Evolutionary conservation across 2,329 filamentous ascomycete species (phyloP).

Genomic region (Neopestalotiopsis rosae): DNA sequence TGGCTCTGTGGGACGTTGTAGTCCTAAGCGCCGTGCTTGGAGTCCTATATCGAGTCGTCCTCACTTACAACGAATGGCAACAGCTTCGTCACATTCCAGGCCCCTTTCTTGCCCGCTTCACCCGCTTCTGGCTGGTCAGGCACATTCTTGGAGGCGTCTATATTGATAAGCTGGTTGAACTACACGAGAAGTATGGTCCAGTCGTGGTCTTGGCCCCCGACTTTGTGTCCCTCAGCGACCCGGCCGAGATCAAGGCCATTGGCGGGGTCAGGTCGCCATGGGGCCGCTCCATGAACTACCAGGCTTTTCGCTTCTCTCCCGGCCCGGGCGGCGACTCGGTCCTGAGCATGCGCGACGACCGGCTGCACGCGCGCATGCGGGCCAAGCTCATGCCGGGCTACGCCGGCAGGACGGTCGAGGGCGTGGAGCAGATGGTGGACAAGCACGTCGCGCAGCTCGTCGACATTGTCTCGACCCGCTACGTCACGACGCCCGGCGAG

Average conservation of each 20-base stretch:
- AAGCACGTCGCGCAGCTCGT: slow-evolving; percentile 50
- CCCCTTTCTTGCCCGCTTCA: slow-evolving; percentile 15
- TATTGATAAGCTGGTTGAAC: neutral
- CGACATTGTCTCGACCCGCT: slow-evolving; percentile 46
- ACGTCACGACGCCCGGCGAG: slow-evolving; percentile 34
- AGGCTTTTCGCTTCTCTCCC: neutral
- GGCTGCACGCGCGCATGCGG: slow-evolving; percentile 44
- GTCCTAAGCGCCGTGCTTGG: slow-evolving; percentile 1
- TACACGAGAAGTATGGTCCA: slow-evolving; percentile 23
- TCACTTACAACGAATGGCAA: slow-evolving; percentile 3
- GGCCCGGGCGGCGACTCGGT: slow-evolving; percentile 8
- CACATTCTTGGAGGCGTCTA: slow-evolving; percentile 7
- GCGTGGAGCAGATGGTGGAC: slow-evolving; percentile 55
- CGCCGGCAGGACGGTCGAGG: slow-evolving; percentile 57
- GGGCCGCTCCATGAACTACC: neutral
- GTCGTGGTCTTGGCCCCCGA: slow-evolving; percentile 14
- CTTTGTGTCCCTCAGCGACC: slow-evolving; percentile 10
- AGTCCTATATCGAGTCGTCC: neutral
- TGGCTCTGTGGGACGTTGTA: neutral
- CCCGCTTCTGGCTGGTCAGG: slow-evolving; percentile 6
- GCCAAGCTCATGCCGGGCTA: slow-evolving; percentile 49
- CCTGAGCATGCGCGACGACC: slow-evolving; percentile 46
- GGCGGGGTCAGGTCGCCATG: slow-evolving; percentile 4
- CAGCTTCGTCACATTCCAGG: slow-evolving; percentile 19
- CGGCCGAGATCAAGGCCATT: slow-evolving; percentile 8